Percentiles rank a stretch among this genome's conserved stretches.
phyloP scores from a whole-genome alignment of 441 rosid species.

The Adansonia grandidieri region DNA sequence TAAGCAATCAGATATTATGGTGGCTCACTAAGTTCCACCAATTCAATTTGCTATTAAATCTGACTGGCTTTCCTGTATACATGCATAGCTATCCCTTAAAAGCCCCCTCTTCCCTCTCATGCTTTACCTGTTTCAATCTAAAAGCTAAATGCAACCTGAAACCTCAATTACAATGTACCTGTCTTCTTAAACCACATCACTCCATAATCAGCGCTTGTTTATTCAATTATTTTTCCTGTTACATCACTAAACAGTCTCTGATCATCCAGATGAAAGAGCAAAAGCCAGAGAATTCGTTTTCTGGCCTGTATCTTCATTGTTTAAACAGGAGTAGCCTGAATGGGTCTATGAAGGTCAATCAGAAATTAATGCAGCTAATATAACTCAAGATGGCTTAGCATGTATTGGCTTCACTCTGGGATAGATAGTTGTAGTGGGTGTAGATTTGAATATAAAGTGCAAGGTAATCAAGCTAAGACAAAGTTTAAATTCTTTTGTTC shows the following conservation, averaged over 20 bases:
- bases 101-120: background rate
- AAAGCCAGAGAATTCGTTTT: background rate
- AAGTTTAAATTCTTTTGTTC: background rate
- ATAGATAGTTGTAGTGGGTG: background rate
- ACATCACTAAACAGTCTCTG: background rate
- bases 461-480: no score
- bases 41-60: background rate
- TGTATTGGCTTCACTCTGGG: slow-evolving; percentile 10
- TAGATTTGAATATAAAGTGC: background rate
- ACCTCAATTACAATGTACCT: background rate
- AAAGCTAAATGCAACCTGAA: background rate
- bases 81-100: background rate
- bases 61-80: background rate
- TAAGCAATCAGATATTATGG: background rate
- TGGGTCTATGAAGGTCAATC: background rate
- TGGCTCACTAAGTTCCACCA: slow-evolving; percentile 7
- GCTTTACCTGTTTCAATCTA: background rate
- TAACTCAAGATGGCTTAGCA: background rate
- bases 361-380: background rate
- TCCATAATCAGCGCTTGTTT: background rate
- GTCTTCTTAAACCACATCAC: background rate
- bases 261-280: background rate
- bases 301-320: background rate
- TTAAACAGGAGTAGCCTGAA: background rate
- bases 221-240: background rate